phyloP scores from a whole-genome alignment of 2,329 filamentous ascomycete species.

The Sporothrix luriei region DNA sequence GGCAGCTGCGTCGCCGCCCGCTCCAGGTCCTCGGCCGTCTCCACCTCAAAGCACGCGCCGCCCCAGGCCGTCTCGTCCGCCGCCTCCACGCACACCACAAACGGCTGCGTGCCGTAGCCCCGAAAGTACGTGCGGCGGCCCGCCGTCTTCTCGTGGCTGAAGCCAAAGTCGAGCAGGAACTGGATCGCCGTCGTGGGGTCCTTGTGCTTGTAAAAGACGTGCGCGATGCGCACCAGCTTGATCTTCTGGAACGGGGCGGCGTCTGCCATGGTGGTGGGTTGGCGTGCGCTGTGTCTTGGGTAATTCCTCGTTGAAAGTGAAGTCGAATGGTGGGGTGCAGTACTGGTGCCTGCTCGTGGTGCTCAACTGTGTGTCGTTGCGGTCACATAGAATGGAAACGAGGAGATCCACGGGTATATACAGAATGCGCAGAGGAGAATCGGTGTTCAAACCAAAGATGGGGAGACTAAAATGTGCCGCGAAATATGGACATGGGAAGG shows the following conservation, averaged over 20 bases:
- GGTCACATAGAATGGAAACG: neutral
- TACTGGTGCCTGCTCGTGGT: no score
- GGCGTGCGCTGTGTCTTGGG: neutral
- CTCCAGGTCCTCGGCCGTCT: conserved; percentile 58
- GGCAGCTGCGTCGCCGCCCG: conserved; percentile 53
- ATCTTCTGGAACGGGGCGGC: conserved; percentile 41
- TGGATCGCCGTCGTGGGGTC: conserved; percentile 47
- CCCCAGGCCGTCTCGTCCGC: conserved; percentile 55
- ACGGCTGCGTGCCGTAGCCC: conserved; percentile 64
- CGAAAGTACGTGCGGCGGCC: conserved; percentile 59
- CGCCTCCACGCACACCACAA: conserved; percentile 58
- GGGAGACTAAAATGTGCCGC: neutral
- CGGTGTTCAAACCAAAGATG: neutral
- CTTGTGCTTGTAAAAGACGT: conserved; percentile 54
- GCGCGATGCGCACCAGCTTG: conserved; percentile 47
- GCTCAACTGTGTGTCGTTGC: neutral
- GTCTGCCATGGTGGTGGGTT: conserved; percentile 33
- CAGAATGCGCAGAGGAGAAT: neutral
- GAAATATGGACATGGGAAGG: conserved; percentile 13
- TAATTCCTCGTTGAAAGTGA: neutral
- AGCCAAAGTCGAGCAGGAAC: conserved; percentile 56
- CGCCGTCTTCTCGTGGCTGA: conserved; percentile 45
- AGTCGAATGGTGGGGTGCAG: neutral
- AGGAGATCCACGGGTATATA: neutral
- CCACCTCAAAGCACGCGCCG: conserved; percentile 61